Percentiles rank a stretch among this genome's conserved stretches.
phyloP scores from a whole-genome alignment of 139 green algal species.

The Pleodorina starrii region DNA sequence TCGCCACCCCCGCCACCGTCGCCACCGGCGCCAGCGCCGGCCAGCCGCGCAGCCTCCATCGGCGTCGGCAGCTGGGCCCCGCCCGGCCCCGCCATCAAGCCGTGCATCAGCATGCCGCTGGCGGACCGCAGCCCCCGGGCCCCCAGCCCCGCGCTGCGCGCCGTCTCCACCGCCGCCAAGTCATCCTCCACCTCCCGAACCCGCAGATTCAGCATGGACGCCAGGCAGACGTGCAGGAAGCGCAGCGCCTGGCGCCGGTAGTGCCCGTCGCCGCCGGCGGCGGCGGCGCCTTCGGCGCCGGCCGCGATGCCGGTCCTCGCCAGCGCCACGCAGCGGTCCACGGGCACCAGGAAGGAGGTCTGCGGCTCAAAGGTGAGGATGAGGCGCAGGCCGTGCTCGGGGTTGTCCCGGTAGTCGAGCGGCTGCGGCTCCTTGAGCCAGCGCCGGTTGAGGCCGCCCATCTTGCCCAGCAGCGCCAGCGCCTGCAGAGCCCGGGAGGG shows the following conservation, averaged over 20 bases:
- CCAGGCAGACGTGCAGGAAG: slow-evolving; percentile 90
- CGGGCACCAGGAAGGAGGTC: slow-evolving; percentile 93
- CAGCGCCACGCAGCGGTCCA: slow-evolving; percentile 87
- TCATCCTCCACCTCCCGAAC: slow-evolving; percentile 57
- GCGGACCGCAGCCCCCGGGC: background rate
- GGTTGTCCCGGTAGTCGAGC: slow-evolving; percentile 91
- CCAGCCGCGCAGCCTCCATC: background rate
- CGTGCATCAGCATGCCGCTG: background rate
- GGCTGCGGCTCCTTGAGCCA: slow-evolving; percentile 83
- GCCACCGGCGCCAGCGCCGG: background rate
- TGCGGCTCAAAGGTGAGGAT: slow-evolving; percentile 94
- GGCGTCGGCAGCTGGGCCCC: background rate
- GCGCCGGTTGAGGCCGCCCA: slow-evolving; percentile 93
- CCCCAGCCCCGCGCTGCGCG: background rate
- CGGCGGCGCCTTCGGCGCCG: slow-evolving; percentile 19
- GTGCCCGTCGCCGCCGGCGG: slow-evolving; percentile 43
- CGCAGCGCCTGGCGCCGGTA: slow-evolving; percentile 77
- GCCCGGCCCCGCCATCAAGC: background rate
- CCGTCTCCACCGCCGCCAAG: slow-evolving; percentile 11
- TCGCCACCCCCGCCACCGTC: background rate
- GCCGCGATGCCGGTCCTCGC: slow-evolving; percentile 32
- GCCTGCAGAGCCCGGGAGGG: slow-evolving; percentile 7
- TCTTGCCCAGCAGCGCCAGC: slow-evolving; percentile 92
- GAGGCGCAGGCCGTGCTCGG: slow-evolving; percentile 95
- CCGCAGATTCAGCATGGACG: slow-evolving; percentile 85